Percentiles rank a stretch among this genome's conserved stretches.
Conservation (phyloP, 2,329 filamentous ascomycete genomes). For the Diaporthe sp. region DNA sequence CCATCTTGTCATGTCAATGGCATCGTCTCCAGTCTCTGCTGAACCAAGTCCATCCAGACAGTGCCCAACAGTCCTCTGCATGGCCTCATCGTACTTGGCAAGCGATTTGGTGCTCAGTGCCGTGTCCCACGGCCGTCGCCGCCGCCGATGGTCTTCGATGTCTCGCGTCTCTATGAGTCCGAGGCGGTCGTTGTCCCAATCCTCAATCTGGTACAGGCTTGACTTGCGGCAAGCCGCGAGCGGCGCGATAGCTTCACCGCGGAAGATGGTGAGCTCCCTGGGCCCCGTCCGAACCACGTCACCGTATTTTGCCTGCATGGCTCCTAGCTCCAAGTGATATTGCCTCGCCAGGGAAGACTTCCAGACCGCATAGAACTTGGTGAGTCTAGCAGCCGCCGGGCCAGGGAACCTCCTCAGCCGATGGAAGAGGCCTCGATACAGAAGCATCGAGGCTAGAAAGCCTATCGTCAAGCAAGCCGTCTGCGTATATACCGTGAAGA, state of each 20-base stretch:
- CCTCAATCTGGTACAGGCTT: conserved; percentile 11
- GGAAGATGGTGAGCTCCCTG: conserved; percentile 40
- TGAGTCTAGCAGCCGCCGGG: conserved; percentile 34
- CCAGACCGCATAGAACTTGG: conserved; percentile 35
- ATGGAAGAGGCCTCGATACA: conserved; percentile 38
- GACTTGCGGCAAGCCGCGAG: conserved; percentile 8
- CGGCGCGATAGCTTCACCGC: not conserved
- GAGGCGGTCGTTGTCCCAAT: conserved; percentile 1
- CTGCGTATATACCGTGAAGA: not conserved
- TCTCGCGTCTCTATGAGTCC: conserved; percentile 18
- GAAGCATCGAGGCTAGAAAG: not conserved
- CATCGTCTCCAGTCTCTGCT: not conserved
- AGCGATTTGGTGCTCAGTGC: conserved; percentile 4
- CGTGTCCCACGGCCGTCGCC: conserved; percentile 2
- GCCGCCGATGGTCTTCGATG: not conserved
- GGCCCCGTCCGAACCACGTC: conserved; percentile 40
- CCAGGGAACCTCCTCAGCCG: conserved; percentile 39
- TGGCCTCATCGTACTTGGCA: not conserved
- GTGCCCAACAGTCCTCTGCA: not conserved
- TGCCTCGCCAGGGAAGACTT: not conserved
- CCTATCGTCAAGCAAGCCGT: not conserved
- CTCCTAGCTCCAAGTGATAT: conserved; percentile 19
- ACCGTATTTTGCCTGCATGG: conserved; percentile 33
- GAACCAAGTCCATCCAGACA: conserved; percentile 4
- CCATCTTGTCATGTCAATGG: not conserved